A percentile compares a stretch with the other conserved stretches of the same genome.
phyloP scores from a whole-genome alignment of 2,329 filamentous ascomycete genomes.

The Gaeumannomyces sp. region DNA sequence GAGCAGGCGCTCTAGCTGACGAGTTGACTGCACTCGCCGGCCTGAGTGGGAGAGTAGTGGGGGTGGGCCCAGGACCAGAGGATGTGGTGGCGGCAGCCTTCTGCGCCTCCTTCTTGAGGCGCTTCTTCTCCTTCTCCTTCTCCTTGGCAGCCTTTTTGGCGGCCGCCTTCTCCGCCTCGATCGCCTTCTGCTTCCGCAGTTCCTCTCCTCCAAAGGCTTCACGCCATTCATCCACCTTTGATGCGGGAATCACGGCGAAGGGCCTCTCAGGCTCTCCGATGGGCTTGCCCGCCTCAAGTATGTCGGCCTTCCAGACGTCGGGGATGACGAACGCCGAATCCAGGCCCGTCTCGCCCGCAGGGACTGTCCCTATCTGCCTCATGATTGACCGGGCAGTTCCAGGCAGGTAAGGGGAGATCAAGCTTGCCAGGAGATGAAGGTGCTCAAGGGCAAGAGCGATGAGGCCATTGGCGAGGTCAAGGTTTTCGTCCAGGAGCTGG shows the following conservation, averaged over 20 bases:
- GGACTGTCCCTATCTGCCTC: conserved; percentile 52
- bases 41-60: conserved; percentile 3
- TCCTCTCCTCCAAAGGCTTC: conserved; percentile 47
- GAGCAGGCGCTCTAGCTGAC: conserved; percentile 1
- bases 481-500: conserved; percentile 44
- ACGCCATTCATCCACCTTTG: conserved; percentile 67
- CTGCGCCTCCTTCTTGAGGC: conserved; percentile 8
- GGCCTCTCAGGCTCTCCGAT: conserved; percentile 55
- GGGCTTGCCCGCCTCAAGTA: conserved; percentile 66
- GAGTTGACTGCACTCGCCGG: background rate
- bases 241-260: conserved; percentile 65
- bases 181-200: conserved; percentile 25
- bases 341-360: background rate
- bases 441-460: conserved; percentile 79
- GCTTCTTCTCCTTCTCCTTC: conserved; percentile 10
- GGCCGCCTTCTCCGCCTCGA: conserved; percentile 23
- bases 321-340: conserved; percentile 46
- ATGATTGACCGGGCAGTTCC: conserved; percentile 70
- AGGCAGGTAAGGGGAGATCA: conserved; percentile 82
- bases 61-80: conserved; percentile 1
- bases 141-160: conserved; percentile 25
- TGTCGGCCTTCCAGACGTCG: conserved; percentile 54
- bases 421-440: conserved; percentile 70
- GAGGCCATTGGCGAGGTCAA: conserved; percentile 48
- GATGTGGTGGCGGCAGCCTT: conserved; percentile 4